Evolutionary conservation across 2,329 filamentous ascomycete genomes (phyloP).

Genomic region (Trichophyton simii): DNA sequence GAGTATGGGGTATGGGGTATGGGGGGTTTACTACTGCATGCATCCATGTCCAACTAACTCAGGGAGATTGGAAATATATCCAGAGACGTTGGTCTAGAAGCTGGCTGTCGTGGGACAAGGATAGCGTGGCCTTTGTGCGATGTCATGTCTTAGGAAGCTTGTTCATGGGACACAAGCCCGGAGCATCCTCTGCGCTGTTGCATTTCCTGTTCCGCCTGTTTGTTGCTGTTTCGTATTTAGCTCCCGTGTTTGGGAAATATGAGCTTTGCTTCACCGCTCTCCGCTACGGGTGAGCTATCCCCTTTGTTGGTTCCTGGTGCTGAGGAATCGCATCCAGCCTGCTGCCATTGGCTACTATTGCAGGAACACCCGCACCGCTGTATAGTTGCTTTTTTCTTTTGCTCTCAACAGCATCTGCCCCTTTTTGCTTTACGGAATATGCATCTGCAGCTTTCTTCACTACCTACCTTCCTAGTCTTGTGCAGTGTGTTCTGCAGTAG

Average conservation of each 20-base stretch:
- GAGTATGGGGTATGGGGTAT: neutral
- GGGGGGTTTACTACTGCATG: neutral
- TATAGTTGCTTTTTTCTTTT: neutral
- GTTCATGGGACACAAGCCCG: neutral
- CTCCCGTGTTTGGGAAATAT: neutral
- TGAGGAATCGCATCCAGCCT: neutral
- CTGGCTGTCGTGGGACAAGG: neutral
- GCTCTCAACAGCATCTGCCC: neutral
- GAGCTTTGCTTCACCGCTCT: neutral
- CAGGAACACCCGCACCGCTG: neutral
- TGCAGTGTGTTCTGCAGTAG: neutral
- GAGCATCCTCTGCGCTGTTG: neutral
- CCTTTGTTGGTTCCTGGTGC: neutral
- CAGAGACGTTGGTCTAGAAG: neutral
- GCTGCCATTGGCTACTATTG: neutral
- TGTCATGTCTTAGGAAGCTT: conserved; percentile 1
- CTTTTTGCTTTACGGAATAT: neutral
- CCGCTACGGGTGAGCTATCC: neutral
- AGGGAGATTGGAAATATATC: neutral
- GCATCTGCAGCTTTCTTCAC: neutral
- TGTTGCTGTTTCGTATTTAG: neutral
- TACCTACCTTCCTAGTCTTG: neutral
- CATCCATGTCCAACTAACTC: neutral
- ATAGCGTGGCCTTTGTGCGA: neutral
- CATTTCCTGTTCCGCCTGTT: neutral